Conservation (phyloP, 2,329 filamentous ascomycete species). For the Penicillium corylophilum region DNA sequence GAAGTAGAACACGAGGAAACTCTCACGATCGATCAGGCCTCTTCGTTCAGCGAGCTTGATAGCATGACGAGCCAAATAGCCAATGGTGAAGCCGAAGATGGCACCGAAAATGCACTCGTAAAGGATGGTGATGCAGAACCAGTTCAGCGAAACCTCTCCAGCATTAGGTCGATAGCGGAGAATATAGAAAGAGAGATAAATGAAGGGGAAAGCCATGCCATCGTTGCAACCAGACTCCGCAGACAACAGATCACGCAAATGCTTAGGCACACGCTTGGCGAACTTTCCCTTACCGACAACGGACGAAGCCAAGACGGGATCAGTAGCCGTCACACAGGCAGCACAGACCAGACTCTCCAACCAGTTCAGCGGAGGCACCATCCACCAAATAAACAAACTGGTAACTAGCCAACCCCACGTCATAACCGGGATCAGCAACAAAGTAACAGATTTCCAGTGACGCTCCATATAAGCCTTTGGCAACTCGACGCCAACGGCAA, state of each 20-base stretch:
- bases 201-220: slow-evolving; percentile 98
- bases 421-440: slow-evolving; percentile 93
- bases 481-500: slow-evolving; percentile 70
- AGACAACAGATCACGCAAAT: slow-evolving; percentile 90
- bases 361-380: slow-evolving; percentile 77
- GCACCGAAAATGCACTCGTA: slow-evolving; percentile 97
- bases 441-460: slow-evolving; percentile 89
- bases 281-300: slow-evolving; percentile 99
- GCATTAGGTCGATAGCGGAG: slow-evolving; percentile 75
- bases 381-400: slow-evolving; percentile 92
- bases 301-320: slow-evolving; percentile 93
- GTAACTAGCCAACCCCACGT: slow-evolving; percentile 82
- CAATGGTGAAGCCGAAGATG: slow-evolving; percentile 80
- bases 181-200: slow-evolving; percentile 88
- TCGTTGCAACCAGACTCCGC: slow-evolving; percentile 99
- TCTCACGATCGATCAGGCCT: slow-evolving; percentile 90
- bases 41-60: slow-evolving; percentile 84
- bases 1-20: slow-evolving; percentile 98
- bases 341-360: slow-evolving; percentile 83
- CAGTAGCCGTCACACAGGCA: slow-evolving; percentile 94
- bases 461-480: slow-evolving; percentile 85
- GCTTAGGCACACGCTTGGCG: slow-evolving; percentile 93
- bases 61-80: slow-evolving; percentile 84
- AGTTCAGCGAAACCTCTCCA: slow-evolving; percentile 72
- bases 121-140: slow-evolving; percentile 83